Evolutionary conservation across 2,329 filamentous ascomycete genomes (phyloP), one percentile per base, ranked within the genome.

Genomic region (Sphaerulina musiva): DNA sequence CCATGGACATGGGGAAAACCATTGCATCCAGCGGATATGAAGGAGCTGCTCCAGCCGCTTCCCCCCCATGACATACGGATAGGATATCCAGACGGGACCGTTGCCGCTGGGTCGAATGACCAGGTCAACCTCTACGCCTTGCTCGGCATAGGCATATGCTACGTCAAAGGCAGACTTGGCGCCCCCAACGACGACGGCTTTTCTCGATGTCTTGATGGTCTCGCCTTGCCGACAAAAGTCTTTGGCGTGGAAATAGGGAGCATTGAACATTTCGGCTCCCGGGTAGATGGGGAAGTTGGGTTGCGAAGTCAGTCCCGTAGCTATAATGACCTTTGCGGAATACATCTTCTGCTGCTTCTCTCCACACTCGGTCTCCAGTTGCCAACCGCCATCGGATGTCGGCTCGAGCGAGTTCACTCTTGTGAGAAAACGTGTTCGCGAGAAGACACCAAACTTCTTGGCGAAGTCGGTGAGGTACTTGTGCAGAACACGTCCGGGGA

Each of bases 1-100:
- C 83, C 85, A 91, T 11, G 86, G 78, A 65, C 86, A 90, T 0
- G 87, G 87, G 48, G 80, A 84, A 69, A 91, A 82, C 82, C 84
- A 89, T 1, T 82, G 86, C 50, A 90, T 70, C 59, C 86, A 76
- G 0, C 87, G 81, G 0, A 80, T 85, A 32, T 80, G 78, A 3
- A 85, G 77, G 4, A 89, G 76, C 62, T 84, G 81, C 68, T 89
- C 85, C 0, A 88, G 71, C 77, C 62, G 47, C 66, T 84, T 84
- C n/a, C 86, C 65, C 0, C 84, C 83, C 1, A 84, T 86, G 12
- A 87, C 82, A 52, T 81, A 82, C 1, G 79, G 69, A 1, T 80
- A 79, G 0, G 79, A 69, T 68, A 86, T 79, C 76, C 78, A 86
- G 0, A 74, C 72, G 0, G 83, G 81, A 0, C 83, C 82, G 54